Conservation (phyloP, 345 rosid genomes). For the Brassica juncea region DNA sequence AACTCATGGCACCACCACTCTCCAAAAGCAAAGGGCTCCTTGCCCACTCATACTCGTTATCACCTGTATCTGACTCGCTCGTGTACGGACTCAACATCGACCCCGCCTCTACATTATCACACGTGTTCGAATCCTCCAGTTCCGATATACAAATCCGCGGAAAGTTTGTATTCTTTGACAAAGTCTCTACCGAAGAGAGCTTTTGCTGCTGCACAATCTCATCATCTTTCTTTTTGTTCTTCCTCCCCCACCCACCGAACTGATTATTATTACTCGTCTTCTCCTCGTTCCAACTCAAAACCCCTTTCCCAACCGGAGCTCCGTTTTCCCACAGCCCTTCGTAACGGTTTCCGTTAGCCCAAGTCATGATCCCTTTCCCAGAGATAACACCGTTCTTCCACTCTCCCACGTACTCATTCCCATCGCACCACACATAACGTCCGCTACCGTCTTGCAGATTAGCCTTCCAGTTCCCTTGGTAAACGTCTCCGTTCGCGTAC, state of each 20-base stretch:
- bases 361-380: slow-evolving; percentile 56
- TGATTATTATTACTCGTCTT: slow-evolving; percentile 22
- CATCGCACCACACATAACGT: slow-evolving; percentile 64
- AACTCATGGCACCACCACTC: slow-evolving; percentile 45
- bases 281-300: slow-evolving; percentile 51
- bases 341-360: slow-evolving; percentile 61
- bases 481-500: slow-evolving; percentile 60
- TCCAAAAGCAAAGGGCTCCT: slow-evolving; percentile 34
- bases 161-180: slow-evolving; percentile 43
- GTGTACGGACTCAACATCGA: slow-evolving; percentile 47
- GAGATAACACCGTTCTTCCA: slow-evolving; percentile 62
- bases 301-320: slow-evolving; percentile 63
- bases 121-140: slow-evolving; percentile 54
- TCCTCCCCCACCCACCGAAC: slow-evolving; percentile 41
- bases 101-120: slow-evolving; percentile 58
- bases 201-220: slow-evolving; percentile 53
- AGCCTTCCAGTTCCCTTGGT: slow-evolving; percentile 59
- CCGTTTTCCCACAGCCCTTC: slow-evolving; percentile 73
- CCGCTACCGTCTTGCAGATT: slow-evolving; percentile 69
- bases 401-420: slow-evolving; percentile 59
- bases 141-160: slow-evolving; percentile 72
- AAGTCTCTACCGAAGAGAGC: slow-evolving; percentile 62
- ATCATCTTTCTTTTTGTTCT: slow-evolving; percentile 35
- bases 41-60: slow-evolving; percentile 27
- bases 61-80: slow-evolving; percentile 39